A percentile compares a stretch with the other conserved stretches of the same genome.
phyloP scores from a whole-genome alignment of 305 asterid genomes.

The Fraxinus nigra region DNA sequence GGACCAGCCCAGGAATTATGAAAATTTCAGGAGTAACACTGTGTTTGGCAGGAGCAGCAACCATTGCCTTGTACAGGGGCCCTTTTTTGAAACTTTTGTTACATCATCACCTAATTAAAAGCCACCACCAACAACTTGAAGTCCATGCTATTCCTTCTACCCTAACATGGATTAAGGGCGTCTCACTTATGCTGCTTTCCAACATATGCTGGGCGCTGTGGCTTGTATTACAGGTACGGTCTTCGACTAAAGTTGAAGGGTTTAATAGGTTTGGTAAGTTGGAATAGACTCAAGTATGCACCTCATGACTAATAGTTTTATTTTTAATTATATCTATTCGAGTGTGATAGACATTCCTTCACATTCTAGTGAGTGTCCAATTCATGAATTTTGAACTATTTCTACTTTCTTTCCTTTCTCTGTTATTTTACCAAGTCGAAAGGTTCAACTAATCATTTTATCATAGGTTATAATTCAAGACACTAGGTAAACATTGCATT shows the following conservation, averaged over 20 bases:
- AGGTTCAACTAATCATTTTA: too few species aligned
- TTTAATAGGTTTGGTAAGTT: not conserved
- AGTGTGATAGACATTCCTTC: not conserved
- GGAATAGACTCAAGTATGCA: not conserved
- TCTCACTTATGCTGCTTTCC: slow-evolving; percentile 69
- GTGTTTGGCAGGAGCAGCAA: slow-evolving; percentile 71
- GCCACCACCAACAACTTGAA: slow-evolving; percentile 29
- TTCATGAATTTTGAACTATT: not conserved
- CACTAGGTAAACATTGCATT: too few species aligned
- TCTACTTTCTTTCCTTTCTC: too few species aligned
- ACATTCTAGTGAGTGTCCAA: not conserved
- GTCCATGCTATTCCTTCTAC: slow-evolving; percentile 31
- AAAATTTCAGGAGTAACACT: slow-evolving; percentile 59
- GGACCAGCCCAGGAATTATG: slow-evolving; percentile 49
- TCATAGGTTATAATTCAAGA: too few species aligned
- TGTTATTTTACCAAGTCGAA: too few species aligned
- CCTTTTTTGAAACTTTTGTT: slow-evolving; percentile 55
- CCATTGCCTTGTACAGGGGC: slow-evolving; percentile 79
- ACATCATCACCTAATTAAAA: slow-evolving; percentile 64
- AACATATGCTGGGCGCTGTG: slow-evolving; percentile 65
- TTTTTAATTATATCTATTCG: not conserved
- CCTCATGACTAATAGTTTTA: not conserved
- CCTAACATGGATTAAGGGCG: slow-evolving; percentile 71
- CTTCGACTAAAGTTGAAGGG: not conserved
- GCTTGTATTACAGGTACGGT: slow-evolving; percentile 78